Evolutionary conservation across 2,329 filamentous ascomycete genomes (phyloP), one percentile per base, ranked within the genome.

Genomic region (Leptodontidium sp.): DNA sequence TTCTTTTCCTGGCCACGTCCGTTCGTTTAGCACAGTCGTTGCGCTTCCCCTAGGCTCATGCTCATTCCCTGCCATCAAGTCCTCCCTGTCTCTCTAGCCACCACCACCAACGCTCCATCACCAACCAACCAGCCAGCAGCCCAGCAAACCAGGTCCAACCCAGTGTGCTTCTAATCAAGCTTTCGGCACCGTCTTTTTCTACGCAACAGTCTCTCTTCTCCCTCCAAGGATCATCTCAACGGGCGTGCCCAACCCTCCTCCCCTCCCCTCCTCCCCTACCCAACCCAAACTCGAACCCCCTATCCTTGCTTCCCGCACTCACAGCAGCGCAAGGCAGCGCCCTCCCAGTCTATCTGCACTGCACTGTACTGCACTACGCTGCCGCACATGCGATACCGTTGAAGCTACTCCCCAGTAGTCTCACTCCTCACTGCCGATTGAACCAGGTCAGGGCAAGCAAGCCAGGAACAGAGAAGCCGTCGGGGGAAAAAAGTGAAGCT

Each of bases 241-340:
- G 58, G 58, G 40, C 58, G 55, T 17, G n/a, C 21, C 21, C 32
- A 58, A 32, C 35, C 50, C 29, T 24, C n/a, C 32, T 43, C 21
- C 1, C 21, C 57, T 52, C 9, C 21, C 49, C 49, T 8, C 2
- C 49, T n/a, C 5, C 9, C 49, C 35, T 32, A 7, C 53, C 29
- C 6, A 57, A 38, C 53, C 53, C 29, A 57, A 57, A 64, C 64
- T 53, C 59, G 53, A 63, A 65, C 50, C 70, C 70, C 70, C 55
- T 72, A 75, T 72, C 74, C 74, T 72, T 74, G 73, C 69, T 67
- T 69, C 70, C 72, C 71, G 71, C 71, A 65, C 65, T 64, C 47
- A 61, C 68, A 68, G 61, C 49, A 61, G 45, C 61, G 21, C 1
- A 32, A 32, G 29, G 29, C 38, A 9, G n/a, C 45, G 29, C 8